A percentile compares a stretch with the other conserved stretches of the same genome.
These are phyloP conservation scores for Gilbertella persicaria DNA, from an alignment of 371 early-diverging fungal species.

Conservation along the genomic window DNA sequence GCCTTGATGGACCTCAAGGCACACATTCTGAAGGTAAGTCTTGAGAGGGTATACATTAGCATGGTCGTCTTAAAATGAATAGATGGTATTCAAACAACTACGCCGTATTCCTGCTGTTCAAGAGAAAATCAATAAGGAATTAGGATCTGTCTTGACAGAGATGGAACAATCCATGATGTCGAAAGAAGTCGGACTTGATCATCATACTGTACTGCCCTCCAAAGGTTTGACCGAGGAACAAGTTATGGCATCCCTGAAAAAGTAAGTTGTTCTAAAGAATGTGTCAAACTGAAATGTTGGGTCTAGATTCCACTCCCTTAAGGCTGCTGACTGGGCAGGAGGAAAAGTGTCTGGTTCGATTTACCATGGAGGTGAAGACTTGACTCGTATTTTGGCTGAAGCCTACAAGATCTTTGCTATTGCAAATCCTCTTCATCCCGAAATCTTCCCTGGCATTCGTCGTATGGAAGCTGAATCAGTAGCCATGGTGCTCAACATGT, in stretches of 20 bases:
- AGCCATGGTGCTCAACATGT: slow-evolving; percentile 86
- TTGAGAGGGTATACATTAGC: too few species aligned
- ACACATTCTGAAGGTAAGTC: slow-evolving; percentile 43
- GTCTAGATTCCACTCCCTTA: slow-evolving; percentile 40
- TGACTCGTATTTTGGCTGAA: slow-evolving; percentile 71
- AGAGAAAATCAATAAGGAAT: slow-evolving; percentile 57
- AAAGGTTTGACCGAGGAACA: slow-evolving; percentile 65
- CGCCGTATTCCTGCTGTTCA: slow-evolving; percentile 59
- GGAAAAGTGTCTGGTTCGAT: slow-evolving; percentile 92
- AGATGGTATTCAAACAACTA: slow-evolving; percentile 61
- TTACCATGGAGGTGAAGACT: slow-evolving; percentile 88
- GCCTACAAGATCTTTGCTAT: slow-evolving; percentile 86
- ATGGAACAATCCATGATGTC: slow-evolving; percentile 76
- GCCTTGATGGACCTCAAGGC: slow-evolving; percentile 52
- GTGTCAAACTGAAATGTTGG: background rate
- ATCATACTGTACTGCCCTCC: slow-evolving; percentile 64
- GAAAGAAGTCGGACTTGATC: slow-evolving; percentile 63
- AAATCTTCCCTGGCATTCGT: slow-evolving; percentile 93
- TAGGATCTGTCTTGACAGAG: slow-evolving; percentile 69
- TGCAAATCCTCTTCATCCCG: slow-evolving; percentile 94
- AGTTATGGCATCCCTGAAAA: slow-evolving; percentile 58
- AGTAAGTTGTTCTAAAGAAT: slow-evolving; percentile 34
- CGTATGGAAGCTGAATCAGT: slow-evolving; percentile 95
- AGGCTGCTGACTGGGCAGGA: slow-evolving; percentile 76
- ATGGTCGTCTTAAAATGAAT: too few species aligned